These are phyloP conservation scores for Aphanomyces euteiches DNA, from an alignment of 352 stramenopile species.

Conservation along the genomic window DNA sequence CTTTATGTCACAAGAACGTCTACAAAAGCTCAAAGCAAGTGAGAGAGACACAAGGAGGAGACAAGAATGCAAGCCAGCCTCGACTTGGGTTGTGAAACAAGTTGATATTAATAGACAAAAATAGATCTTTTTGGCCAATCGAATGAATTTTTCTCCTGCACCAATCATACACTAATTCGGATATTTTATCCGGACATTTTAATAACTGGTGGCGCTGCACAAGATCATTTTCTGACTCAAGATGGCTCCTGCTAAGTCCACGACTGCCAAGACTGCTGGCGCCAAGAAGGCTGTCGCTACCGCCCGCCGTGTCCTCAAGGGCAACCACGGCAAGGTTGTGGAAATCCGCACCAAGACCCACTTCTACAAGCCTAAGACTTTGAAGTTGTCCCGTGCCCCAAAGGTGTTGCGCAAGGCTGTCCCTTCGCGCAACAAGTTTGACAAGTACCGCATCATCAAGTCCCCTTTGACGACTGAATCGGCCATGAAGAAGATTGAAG, in stretches of 20 bases:
- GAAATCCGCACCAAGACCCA: constrained; percentile 99
- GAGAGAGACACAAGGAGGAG: too few relatives aligned
- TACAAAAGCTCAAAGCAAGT: too few relatives aligned
- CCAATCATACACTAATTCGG: not conserved
- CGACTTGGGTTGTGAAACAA: not conserved
- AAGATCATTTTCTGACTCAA: constrained; percentile 41
- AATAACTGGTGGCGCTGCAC: constrained; percentile 5
- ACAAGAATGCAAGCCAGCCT: not conserved
- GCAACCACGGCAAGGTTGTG: constrained; percentile 95
- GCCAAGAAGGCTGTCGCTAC: constrained; percentile 91
- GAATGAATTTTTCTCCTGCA: not conserved
- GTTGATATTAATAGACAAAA: not conserved
- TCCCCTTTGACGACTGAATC: constrained; percentile 98
- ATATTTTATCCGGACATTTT: constrained; percentile 20
- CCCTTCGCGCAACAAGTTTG: constrained; percentile 92
- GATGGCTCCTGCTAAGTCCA: constrained; percentile 62
- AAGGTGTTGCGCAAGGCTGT: constrained; percentile 95
- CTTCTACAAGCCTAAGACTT: constrained; percentile 99
- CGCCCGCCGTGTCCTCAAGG: constrained; percentile 94
- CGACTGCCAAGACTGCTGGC: constrained; percentile 70
- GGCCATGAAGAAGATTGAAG: constrained; percentile 99
- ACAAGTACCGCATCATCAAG: constrained; percentile 99
- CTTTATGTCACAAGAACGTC: too few relatives aligned
- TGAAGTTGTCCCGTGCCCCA: constrained; percentile 91
- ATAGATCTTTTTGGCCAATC: not conserved